phyloP scores from a whole-genome alignment of 164 flowering plant species.

The Paratinospora sagittata region DNA sequence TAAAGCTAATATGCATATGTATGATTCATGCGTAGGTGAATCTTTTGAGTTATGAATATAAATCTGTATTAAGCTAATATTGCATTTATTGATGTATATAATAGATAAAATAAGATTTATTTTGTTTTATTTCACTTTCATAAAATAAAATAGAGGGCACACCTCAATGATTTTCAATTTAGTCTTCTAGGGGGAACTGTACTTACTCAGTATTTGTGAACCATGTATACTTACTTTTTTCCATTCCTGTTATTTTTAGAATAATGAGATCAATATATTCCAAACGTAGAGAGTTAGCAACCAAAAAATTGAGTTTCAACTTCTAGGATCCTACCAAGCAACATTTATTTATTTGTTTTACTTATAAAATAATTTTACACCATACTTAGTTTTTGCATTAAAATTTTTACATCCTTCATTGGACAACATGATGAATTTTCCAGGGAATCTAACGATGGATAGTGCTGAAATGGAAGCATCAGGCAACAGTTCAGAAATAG shows the following conservation, averaged over 20 bases:
- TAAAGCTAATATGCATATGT: no score
- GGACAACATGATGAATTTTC: constrained; percentile 1
- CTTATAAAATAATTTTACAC: no score
- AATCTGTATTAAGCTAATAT: not conserved
- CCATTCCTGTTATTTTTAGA: not conserved
- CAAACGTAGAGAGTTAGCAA: not conserved
- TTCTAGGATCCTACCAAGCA: not conserved
- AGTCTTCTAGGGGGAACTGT: not conserved
- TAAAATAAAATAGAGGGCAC: not conserved
- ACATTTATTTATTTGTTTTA: not conserved
- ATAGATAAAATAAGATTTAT: not conserved
- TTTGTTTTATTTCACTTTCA: not conserved
- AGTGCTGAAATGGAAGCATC: constrained; percentile 34
- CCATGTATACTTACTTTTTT: not conserved
- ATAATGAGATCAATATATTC: not conserved
- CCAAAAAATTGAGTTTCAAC: not conserved
- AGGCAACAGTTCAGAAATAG: constrained; percentile 32
- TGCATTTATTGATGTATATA: not conserved
- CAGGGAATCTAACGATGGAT: constrained; percentile 32
- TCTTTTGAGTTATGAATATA: no score
- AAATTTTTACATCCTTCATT: not conserved
- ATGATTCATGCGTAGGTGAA: no score
- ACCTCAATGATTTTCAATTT: not conserved
- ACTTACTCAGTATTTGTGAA: not conserved
- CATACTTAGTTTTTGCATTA: no score